phyloP scores from a whole-genome alignment of 805 yeast species.

The Saccharomycopsis schoenii region DNA sequence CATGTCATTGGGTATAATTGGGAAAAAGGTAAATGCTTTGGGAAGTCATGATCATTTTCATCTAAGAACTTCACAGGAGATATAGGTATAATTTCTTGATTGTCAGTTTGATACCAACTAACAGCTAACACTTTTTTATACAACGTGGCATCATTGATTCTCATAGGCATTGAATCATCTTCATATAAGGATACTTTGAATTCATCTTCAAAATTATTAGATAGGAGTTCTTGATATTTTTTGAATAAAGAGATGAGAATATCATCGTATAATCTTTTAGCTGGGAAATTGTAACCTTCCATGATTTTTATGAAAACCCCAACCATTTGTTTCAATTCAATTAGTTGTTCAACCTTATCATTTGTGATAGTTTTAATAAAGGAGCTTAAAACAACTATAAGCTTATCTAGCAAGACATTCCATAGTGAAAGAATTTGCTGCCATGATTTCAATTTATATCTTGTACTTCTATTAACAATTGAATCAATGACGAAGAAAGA shows the following conservation, averaged over 20 bases:
- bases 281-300: slow-evolving; percentile 59
- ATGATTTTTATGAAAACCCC: slow-evolving; percentile 68
- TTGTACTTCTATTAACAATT: slow-evolving; percentile 52
- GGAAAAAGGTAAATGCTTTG: slow-evolving; percentile 75
- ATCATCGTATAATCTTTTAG: slow-evolving; percentile 45
- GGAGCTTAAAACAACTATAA: slow-evolving; percentile 42
- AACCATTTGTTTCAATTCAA: slow-evolving; percentile 48
- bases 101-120: slow-evolving; percentile 59
- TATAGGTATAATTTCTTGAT: slow-evolving; percentile 20
- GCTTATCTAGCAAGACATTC: slow-evolving; percentile 53
- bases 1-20: slow-evolving; percentile 83
- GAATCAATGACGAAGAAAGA: slow-evolving; percentile 77
- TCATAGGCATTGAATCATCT: slow-evolving; percentile 86
- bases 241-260: slow-evolving; percentile 50
- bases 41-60: slow-evolving; percentile 28
- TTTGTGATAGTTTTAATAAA: slow-evolving; percentile 23
- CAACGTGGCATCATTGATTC: slow-evolving; percentile 46
- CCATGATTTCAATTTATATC: slow-evolving; percentile 51
- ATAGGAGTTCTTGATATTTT: slow-evolving; percentile 47
- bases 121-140: slow-evolving; percentile 54
- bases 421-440: slow-evolving; percentile 55
- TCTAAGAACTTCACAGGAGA: slow-evolving; percentile 12
- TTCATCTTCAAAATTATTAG: slow-evolving; percentile 45
- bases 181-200: slow-evolving; percentile 56
- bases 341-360: slow-evolving; percentile 37